A percentile compares a stretch with the other conserved stretches of the same genome.
Conservation (phyloP, 164 flowering plant genomes). For the Malania oleifera region DNA sequence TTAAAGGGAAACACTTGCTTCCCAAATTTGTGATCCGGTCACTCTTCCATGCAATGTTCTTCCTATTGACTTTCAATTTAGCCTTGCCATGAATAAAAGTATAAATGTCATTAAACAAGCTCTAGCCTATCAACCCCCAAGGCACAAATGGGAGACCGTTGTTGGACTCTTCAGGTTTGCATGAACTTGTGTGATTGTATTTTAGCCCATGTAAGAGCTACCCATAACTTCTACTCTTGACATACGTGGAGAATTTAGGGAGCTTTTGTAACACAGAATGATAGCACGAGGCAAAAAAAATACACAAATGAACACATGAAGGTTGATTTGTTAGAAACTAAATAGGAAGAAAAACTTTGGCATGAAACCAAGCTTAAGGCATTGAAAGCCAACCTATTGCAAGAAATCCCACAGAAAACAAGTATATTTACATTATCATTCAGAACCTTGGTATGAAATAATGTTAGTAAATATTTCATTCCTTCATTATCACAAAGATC, state of each 20-base stretch:
- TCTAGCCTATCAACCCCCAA: slow-evolving; percentile 88
- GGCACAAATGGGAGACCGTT: slow-evolving; percentile 77
- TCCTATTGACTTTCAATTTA: slow-evolving; percentile 50
- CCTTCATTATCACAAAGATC: too few relatives aligned
- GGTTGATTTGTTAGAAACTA: too few relatives aligned
- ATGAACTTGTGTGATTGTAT: slow-evolving; percentile 53
- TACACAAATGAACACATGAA: too few relatives aligned
- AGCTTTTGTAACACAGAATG: too few relatives aligned
- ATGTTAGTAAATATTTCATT: too few relatives aligned
- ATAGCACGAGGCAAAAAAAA: too few relatives aligned
- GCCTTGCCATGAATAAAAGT: slow-evolving; percentile 33
- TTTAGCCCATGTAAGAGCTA: slow-evolving; percentile 61
- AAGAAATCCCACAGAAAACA: too few relatives aligned
- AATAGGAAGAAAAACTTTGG: too few relatives aligned
- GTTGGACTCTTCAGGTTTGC: slow-evolving; percentile 54
- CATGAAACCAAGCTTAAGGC: too few relatives aligned
- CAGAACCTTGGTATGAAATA: too few relatives aligned
- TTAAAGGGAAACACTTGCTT: slow-evolving; percentile 77
- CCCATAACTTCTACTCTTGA: slow-evolving; percentile 60
- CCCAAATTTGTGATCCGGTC: slow-evolving; percentile 84
- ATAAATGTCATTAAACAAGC: slow-evolving; percentile 77
- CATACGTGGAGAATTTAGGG: slow-evolving; percentile 37
- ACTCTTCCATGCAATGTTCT: slow-evolving; percentile 82
- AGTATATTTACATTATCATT: too few relatives aligned
- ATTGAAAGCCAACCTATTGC: too few relatives aligned